Conservation (phyloP, 176 grass and related monocot genomes). For the Tuctoria greenei region DNA sequence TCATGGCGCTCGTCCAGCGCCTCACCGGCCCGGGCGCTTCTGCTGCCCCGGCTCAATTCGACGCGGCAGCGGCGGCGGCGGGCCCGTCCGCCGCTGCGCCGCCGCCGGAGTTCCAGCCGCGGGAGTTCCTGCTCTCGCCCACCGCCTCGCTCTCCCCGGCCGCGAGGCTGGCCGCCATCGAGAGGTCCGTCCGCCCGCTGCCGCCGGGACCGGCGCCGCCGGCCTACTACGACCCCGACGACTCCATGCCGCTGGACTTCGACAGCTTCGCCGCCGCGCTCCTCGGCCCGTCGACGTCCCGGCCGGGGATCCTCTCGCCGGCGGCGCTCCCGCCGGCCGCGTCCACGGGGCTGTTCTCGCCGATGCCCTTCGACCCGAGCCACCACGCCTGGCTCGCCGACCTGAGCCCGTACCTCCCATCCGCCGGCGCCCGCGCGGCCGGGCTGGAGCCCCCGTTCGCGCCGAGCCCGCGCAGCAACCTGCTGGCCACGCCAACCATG, state of each 20-base stretch:
- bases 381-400: slow-evolving; percentile 61
- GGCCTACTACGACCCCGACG: background rate
- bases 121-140: slow-evolving; percentile 39
- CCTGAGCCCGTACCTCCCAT: slow-evolving; percentile 63
- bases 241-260: background rate
- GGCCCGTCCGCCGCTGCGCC: background rate
- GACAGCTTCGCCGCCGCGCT: slow-evolving; percentile 4
- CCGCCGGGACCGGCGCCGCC: slow-evolving; percentile 11
- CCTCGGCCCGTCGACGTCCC: background rate
- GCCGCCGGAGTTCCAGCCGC: slow-evolving; percentile 20
- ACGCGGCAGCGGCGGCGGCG: background rate
- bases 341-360: slow-evolving; percentile 64
- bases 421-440: slow-evolving; percentile 7
- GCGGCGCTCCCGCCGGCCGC: slow-evolving; percentile 49
- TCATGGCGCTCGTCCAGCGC: slow-evolving; percentile 90
- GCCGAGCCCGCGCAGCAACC: slow-evolving; percentile 47
- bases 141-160: slow-evolving; percentile 67
- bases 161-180: slow-evolving; percentile 71
- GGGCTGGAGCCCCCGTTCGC: slow-evolving; percentile 21
- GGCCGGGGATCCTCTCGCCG: slow-evolving; percentile 76
- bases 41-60: background rate
- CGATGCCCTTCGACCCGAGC: slow-evolving; percentile 60
- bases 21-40: slow-evolving; percentile 62
- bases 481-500: slow-evolving; percentile 59
- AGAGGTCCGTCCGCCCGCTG: slow-evolving; percentile 54